Evolutionary conservation across 352 stramenopile species (phyloP).

Genomic region (Globisporangium nagaii): DNA sequence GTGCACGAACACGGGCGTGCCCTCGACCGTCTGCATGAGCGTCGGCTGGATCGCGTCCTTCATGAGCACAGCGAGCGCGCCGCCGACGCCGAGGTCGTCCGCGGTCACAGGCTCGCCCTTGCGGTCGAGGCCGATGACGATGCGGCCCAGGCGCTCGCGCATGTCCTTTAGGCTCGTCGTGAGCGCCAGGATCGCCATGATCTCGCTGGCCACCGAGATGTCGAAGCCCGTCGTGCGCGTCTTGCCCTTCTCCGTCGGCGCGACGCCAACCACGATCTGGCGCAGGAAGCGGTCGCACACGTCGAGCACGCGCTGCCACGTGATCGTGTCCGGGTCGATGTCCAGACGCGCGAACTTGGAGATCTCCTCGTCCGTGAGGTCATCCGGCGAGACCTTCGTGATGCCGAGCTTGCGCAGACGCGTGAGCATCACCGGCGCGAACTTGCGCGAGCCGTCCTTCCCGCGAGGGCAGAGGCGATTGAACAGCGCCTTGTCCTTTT

Average conservation of each 20-base stretch:
- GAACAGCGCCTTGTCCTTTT: conserved; percentile 82
- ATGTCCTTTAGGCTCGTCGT: conserved; percentile 93
- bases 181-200: conserved; percentile 98
- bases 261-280: conserved; percentile 87
- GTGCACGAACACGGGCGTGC: conserved; percentile 96
- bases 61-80: conserved; percentile 96
- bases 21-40: conserved; percentile 97
- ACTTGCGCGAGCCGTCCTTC: conserved; percentile 83
- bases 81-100: conserved; percentile 95
- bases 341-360: conserved; percentile 92
- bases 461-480: conserved; percentile 73
- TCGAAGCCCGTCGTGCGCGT: conserved; percentile 68
- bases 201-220: conserved; percentile 95
- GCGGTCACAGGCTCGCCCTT: conserved; percentile 89
- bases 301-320: conserved; percentile 95
- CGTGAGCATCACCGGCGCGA: conserved; percentile 89
- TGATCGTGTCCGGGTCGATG: conserved; percentile 93
- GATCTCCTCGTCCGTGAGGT: conserved; percentile 94
- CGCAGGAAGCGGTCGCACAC: conserved; percentile 96
- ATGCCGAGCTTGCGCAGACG: conserved; percentile 96
- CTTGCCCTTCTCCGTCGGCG: conserved; percentile 88
- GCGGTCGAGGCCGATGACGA: conserved; percentile 91
- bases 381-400: conserved; percentile 83
- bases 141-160: conserved; percentile 89
- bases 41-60: conserved; percentile 97